These are phyloP conservation scores for Phytopythium boreale DNA, from an alignment of 352 stramenopile species.

Conservation along the genomic window DNA sequence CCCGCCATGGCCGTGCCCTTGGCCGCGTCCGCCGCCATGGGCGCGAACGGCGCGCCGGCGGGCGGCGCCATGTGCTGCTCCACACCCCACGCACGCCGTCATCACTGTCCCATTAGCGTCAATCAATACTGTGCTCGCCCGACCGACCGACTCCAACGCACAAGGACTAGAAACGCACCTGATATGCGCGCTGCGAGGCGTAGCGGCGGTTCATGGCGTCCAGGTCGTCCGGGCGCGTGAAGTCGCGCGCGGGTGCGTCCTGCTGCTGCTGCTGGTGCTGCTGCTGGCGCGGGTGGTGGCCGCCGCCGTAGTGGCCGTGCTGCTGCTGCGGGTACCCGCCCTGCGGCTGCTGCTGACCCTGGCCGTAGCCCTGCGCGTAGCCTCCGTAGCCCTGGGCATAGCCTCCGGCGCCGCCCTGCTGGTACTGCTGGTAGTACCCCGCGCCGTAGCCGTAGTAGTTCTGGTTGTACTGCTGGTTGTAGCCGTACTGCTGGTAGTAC, in stretches of 20 bases:
- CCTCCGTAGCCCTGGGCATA: slow-evolving; percentile 45
- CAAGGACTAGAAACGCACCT: slow-evolving; percentile 36
- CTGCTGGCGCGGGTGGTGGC: slow-evolving; percentile 23
- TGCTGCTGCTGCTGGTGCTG: slow-evolving; percentile 36
- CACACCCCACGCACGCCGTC: slow-evolving; percentile 6
- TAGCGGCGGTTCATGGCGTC: slow-evolving; percentile 80
- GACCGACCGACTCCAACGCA: too few relatives aligned
- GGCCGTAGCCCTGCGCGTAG: slow-evolving; percentile 42
- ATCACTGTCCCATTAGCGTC: slow-evolving; percentile 1
- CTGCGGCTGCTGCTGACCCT: slow-evolving; percentile 26
- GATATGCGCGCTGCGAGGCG: slow-evolving; percentile 70
- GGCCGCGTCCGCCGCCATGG: slow-evolving; percentile 62
- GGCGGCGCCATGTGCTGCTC: slow-evolving; percentile 66
- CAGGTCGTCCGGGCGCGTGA: slow-evolving; percentile 70
- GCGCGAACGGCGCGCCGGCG: slow-evolving; percentile 53
- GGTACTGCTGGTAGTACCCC: slow-evolving; percentile 59
- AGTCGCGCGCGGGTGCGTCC: slow-evolving; percentile 32
- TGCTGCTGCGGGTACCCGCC: slow-evolving; percentile 35
- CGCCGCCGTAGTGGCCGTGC: slow-evolving; percentile 31
- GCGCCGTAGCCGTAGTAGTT: slow-evolving; percentile 63
- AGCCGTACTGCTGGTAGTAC: slow-evolving; percentile 56
- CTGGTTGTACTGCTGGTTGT: slow-evolving; percentile 42
- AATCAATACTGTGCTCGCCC: neutral
- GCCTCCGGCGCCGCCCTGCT: slow-evolving; percentile 25
- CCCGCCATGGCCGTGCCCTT: slow-evolving; percentile 77